These are phyloP conservation scores for Chalaropsis ovoidea DNA, from an alignment of 2,329 filamentous ascomycete genomes.

Conservation along the genomic window DNA sequence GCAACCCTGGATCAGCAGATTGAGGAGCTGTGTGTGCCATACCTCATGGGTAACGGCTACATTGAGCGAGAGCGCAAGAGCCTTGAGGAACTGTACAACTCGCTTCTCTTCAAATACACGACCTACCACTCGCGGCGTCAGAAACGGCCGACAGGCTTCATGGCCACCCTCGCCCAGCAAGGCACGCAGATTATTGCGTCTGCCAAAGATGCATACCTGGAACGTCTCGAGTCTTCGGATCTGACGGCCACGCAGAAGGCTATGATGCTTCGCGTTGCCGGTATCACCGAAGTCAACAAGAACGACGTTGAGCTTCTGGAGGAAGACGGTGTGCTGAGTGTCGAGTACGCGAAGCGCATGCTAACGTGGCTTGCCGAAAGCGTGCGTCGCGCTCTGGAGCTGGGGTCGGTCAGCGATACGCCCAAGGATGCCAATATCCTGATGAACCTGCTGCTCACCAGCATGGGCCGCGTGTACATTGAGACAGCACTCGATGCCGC, in stretches of 20 bases:
- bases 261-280: conserved; percentile 82
- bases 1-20: conserved; percentile 63
- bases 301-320: conserved; percentile 86
- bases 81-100: conserved; percentile 75
- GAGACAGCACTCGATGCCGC: conserved; percentile 60
- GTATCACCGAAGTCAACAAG: conserved; percentile 65
- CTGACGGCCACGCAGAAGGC: conserved; percentile 78
- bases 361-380: conserved; percentile 94
- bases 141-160: conserved; percentile 82
- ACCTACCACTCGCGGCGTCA: conserved; percentile 85
- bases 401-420: conserved; percentile 79
- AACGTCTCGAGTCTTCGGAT: conserved; percentile 78
- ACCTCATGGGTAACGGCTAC: conserved; percentile 58
- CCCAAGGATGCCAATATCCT: conserved; percentile 87
- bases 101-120: conserved; percentile 88
- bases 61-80: conserved; percentile 60
- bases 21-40: conserved; percentile 66
- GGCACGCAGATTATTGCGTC: conserved; percentile 80
- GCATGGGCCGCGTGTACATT: conserved; percentile 75
- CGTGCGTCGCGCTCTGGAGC: conserved; percentile 78
- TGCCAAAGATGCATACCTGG: conserved; percentile 83
- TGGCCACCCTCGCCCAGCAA: conserved; percentile 81
- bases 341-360: conserved; percentile 93
- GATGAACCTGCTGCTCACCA: conserved; percentile 69
- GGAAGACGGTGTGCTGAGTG: conserved; percentile 71